These are phyloP conservation scores for Trametes sanguinea DNA, from an alignment of 768 basidiomycete genomes.

Conservation along the genomic window DNA sequence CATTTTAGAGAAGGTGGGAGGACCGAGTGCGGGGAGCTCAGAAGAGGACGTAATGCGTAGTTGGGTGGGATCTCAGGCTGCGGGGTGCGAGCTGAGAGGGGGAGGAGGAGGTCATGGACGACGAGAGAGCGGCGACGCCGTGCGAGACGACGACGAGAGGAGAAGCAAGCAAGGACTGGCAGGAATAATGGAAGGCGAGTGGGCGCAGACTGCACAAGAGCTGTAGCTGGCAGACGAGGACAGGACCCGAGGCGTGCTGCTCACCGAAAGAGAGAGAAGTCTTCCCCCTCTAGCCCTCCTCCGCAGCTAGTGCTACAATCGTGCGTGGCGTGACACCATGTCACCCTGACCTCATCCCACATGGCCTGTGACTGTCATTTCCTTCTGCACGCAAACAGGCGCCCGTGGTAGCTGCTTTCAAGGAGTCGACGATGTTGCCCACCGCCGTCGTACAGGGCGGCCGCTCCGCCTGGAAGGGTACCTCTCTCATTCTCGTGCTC, in stretches of 20 bases:
- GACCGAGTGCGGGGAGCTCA: not conserved
- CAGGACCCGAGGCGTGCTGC: too few relatives aligned
- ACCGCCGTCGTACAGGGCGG: slow-evolving; percentile 61
- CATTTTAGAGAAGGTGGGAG: not conserved
- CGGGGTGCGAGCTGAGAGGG: not conserved
- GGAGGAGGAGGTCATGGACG: slow-evolving; percentile 6
- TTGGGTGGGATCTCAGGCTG: not conserved
- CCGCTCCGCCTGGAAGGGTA: slow-evolving; percentile 87
- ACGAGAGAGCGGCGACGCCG: not conserved
- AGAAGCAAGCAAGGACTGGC: not conserved
- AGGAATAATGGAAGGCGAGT: not conserved
- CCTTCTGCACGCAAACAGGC: not conserved
- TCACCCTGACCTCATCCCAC: slow-evolving; percentile 19
- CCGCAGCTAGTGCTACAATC: not conserved
- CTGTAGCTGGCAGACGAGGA: too few relatives aligned
- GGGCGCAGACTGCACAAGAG: not conserved
- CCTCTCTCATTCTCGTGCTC: slow-evolving; percentile 11
- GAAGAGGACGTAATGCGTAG: not conserved
- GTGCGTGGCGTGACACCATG: not conserved
- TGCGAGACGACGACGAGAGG: too few relatives aligned
- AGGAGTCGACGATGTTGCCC: slow-evolving; percentile 52
- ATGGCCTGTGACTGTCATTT: not conserved
- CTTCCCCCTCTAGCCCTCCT: not conserved
- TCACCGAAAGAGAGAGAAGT: too few relatives aligned
- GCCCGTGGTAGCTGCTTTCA: slow-evolving; percentile 11